Conservation (phyloP, 805 yeast genomes). For the Cephaloascus fragrans region DNA sequence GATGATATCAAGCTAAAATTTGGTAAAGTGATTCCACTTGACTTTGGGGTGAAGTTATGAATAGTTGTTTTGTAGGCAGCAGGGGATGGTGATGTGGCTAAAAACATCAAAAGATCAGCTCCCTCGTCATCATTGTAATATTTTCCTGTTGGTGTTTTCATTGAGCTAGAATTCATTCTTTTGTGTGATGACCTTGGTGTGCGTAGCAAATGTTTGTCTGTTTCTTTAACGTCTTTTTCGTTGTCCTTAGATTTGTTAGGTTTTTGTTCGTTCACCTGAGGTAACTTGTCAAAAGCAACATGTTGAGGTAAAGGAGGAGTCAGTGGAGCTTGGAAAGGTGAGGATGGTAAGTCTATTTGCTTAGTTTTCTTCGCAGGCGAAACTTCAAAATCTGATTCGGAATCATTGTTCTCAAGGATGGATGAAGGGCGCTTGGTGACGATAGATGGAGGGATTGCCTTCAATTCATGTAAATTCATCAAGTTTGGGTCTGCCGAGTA, state of each 20-base stretch:
- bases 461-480: background rate
- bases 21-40: background rate
- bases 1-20: background rate
- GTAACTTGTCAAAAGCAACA: background rate
- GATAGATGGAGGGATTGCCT: background rate
- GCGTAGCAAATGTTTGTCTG: background rate
- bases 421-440: background rate
- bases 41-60: background rate
- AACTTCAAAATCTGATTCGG: constrained; percentile 5
- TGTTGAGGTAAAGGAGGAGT: background rate
- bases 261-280: background rate
- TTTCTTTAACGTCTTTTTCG: background rate
- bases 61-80: constrained; percentile 17
- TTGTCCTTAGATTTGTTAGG: background rate
- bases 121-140: constrained; percentile 47
- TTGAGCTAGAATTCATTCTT: constrained; percentile 4
- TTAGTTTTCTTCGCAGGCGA: constrained; percentile 8
- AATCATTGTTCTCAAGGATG: constrained; percentile 2
- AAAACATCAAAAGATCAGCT: constrained; percentile 69
- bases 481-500: background rate
- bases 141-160: constrained; percentile 28
- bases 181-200: background rate
- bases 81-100: constrained; percentile 79
- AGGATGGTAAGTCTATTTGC: background rate
- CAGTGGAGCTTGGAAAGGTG: background rate